A percentile compares a stretch with the other conserved stretches of the same genome.
Conservation (phyloP, 1,139 yeast genomes). For the Pichia sp. region DNA sequence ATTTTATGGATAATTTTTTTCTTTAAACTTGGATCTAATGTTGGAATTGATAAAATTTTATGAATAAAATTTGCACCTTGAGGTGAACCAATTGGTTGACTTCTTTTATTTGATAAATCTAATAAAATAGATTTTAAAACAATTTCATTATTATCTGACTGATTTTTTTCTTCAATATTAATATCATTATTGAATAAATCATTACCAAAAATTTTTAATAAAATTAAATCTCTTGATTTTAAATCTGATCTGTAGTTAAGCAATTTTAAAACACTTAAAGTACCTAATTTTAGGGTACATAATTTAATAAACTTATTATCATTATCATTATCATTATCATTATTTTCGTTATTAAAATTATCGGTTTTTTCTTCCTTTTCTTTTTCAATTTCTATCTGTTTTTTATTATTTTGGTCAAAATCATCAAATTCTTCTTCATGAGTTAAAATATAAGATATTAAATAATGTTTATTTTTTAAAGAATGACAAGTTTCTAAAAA, state of each 20-base stretch:
- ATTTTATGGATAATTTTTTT: conserved; percentile 40
- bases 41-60: conserved; percentile 67
- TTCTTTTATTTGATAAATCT: conserved; percentile 22
- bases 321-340: not conserved
- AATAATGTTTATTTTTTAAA: conserved; percentile 41
- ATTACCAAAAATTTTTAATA: conserved; percentile 60
- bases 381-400: not conserved
- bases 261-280: conserved; percentile 74
- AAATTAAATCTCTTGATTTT: conserved; percentile 52
- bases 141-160: conserved; percentile 8
- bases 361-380: not conserved
- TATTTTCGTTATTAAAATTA: not conserved
- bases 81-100: conserved; percentile 22
- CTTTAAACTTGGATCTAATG: conserved; percentile 52
- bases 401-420: not conserved
- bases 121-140: conserved; percentile 36
- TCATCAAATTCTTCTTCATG: conserved; percentile 13
- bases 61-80: conserved; percentile 84
- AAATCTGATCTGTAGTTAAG: conserved; percentile 64
- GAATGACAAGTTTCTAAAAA: conserved; percentile 78
- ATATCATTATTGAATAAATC: conserved; percentile 22
- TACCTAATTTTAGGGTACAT: conserved; percentile 82
- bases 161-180: conserved; percentile 7
- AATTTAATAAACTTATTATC: conserved; percentile 19
- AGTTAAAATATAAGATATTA: conserved; percentile 36